These are phyloP conservation scores for Fistulifera pelliculosa DNA, from an alignment of 108 stramenopile species.

Conservation along the genomic window DNA sequence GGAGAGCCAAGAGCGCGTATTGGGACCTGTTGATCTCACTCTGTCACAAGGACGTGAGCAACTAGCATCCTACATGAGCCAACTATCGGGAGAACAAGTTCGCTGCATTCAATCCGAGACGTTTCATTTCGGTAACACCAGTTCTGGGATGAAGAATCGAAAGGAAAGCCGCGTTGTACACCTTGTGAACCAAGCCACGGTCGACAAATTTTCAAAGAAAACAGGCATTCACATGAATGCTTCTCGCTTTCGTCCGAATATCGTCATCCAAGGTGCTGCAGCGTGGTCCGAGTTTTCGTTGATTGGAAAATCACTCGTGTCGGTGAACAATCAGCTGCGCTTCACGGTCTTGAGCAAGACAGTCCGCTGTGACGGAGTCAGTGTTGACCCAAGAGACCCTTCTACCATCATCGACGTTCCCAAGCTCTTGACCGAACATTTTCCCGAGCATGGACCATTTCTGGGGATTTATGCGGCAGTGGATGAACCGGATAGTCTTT, in stretches of 20 bases:
- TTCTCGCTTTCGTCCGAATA: slow-evolving; percentile 52
- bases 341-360: slow-evolving; percentile 33
- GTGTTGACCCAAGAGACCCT: slow-evolving; percentile 37
- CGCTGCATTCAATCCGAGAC: slow-evolving; percentile 29
- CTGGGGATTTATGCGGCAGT: slow-evolving; percentile 54
- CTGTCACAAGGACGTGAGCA: slow-evolving; percentile 19
- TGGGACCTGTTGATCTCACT: slow-evolving; percentile 30
- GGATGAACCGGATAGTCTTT: slow-evolving; percentile 18
- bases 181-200: slow-evolving; percentile 42
- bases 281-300: slow-evolving; percentile 56
- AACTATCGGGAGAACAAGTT: slow-evolving; percentile 27
- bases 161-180: slow-evolving; percentile 51
- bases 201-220: slow-evolving; percentile 26
- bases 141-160: slow-evolving; percentile 39
- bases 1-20: slow-evolving; percentile 6
- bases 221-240: slow-evolving; percentile 19
- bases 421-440: slow-evolving; percentile 33
- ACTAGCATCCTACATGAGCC: slow-evolving; percentile 36
- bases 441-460: slow-evolving; percentile 55
- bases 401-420: slow-evolving; percentile 22
- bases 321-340: slow-evolving; percentile 21
- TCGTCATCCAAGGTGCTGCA: slow-evolving; percentile 33
- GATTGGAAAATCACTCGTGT: slow-evolving; percentile 12
- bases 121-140: slow-evolving; percentile 62
- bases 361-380: slow-evolving; percentile 51